These are phyloP conservation scores for Septoria petroselini DNA, from an alignment of 2,329 filamentous ascomycete species.

Conservation along the genomic window DNA sequence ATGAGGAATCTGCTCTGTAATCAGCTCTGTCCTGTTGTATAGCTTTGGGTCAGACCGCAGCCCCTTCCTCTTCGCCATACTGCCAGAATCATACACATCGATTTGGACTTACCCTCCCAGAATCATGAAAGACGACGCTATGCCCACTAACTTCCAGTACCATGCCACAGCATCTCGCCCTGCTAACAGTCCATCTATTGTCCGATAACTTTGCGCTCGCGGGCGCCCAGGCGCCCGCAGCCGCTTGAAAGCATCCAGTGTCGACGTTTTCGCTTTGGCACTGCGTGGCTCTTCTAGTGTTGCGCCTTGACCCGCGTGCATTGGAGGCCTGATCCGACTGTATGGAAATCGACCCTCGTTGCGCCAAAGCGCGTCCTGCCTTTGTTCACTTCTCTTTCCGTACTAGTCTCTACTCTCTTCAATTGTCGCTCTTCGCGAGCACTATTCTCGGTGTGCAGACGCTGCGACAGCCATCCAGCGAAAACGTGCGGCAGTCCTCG, in stretches of 20 bases:
- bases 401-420: too few relatives aligned
- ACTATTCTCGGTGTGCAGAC: too few relatives aligned
- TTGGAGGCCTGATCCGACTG: constrained; percentile 5
- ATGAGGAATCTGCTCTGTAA: constrained; percentile 46
- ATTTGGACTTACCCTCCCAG: constrained; percentile 44
- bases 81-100: constrained; percentile 18
- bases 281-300: neutral
- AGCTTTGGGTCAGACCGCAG: neutral
- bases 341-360: neutral
- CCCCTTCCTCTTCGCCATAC: too few relatives aligned
- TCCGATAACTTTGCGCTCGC: constrained; percentile 33
- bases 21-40: too few relatives aligned
- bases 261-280: constrained; percentile 12
- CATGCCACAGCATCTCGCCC: constrained; percentile 38
- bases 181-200: constrained; percentile 28
- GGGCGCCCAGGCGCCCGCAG: constrained; percentile 29
- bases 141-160: constrained; percentile 50
- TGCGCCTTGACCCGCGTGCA: constrained; percentile 10
- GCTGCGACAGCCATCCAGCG: too few relatives aligned
- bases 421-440: too few relatives aligned
- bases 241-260: constrained; percentile 26
- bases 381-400: neutral
- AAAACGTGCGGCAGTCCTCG: too few relatives aligned
- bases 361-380: constrained; percentile 6
- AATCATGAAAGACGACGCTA: constrained; percentile 48